Base-by-base conservation (phyloP, 2,329 filamentous ascomycete genomes). In the Malbranchea cinnamomea region DNA sequence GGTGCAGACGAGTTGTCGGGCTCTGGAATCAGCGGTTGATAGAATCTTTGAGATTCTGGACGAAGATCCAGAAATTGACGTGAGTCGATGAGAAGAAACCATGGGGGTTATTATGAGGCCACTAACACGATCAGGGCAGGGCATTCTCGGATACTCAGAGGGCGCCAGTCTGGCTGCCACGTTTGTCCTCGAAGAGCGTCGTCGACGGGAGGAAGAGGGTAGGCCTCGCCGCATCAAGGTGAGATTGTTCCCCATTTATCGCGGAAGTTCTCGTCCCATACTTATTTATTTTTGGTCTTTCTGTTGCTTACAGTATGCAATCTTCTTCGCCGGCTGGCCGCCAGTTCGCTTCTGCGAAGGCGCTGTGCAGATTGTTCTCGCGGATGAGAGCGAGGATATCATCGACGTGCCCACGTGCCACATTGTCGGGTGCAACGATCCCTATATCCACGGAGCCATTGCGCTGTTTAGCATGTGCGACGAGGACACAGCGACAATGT, bases 381-480 rank as follows among this genome's bases (percentile, higher is more conserved):
- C 35, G 2, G 41, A 46, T 7, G 38, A 42, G 20, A 28, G 36
- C 16, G 30, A 31, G 8, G 37, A 41, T 6, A 26, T 39, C 2
- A 44, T 48, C 14, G 36, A 27, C 10, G 38, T 45, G 19, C 45
- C 43, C 3, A 48, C 44, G 10, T 40, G 37, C 17, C 45, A 48
- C 34, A 32, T 47, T n/a, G 35, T 59, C 3, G 56, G 56, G 3
- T 50, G 46, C 4, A 41, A 45, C 3, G 59, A 63, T 33, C 57
- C 57, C 0, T 57, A 55, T 37, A 41, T 57, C 6, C 41, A 52
- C 26, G 53, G 50, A 0, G 47, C 51, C 1, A 52, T 59, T 39
- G 53, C 54, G 2, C 39, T 62, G 5, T 60, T 50, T 41, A 60
- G 57, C 32, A 45, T 61, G 18, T 62, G 59, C 29, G 51, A 62